These are phyloP conservation scores for Neophaeococcomyces aloes DNA, from an alignment of 2,329 filamentous ascomycete species.

Conservation along the genomic window DNA sequence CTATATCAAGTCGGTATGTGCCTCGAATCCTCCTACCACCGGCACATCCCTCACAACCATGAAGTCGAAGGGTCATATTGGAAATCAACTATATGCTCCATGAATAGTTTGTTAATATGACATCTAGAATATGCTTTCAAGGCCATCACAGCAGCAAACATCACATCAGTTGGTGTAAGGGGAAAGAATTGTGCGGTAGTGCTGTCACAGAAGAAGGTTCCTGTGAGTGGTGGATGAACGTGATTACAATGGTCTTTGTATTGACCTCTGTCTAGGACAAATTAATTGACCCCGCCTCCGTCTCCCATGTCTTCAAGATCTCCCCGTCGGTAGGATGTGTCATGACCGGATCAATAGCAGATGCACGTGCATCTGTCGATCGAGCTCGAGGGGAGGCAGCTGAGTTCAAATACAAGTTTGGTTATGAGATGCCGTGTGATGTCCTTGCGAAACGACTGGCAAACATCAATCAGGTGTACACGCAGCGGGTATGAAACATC, in stretches of 20 bases:
- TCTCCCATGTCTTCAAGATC: slow-evolving; percentile 94
- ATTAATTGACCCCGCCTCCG: slow-evolving; percentile 92
- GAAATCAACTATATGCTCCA: not conserved
- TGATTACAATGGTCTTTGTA: slow-evolving; percentile 19
- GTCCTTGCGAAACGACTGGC: slow-evolving; percentile 91
- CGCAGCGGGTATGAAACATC: slow-evolving; percentile 63
- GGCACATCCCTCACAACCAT: no score
- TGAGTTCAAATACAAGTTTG: slow-evolving; percentile 96
- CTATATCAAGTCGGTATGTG: slow-evolving; percentile 97
- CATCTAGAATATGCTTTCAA: slow-evolving; percentile 97
- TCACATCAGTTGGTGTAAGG: slow-evolving; percentile 90
- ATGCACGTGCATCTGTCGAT: slow-evolving; percentile 85
- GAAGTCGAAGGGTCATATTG: not conserved
- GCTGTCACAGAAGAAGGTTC: slow-evolving; percentile 98
- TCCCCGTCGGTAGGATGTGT: slow-evolving; percentile 95
- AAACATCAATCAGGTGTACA: slow-evolving; percentile 99
- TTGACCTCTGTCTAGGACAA: slow-evolving; percentile 60
- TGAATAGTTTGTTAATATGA: not conserved
- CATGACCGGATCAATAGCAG: slow-evolving; percentile 97
- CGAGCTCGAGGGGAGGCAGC: slow-evolving; percentile 91
- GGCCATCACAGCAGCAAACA: slow-evolving; percentile 97
- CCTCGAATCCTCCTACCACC: slow-evolving; percentile 5
- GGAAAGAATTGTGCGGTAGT: slow-evolving; percentile 97
- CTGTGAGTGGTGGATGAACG: slow-evolving; percentile 50
- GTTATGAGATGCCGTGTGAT: slow-evolving; percentile 99